Conservation (phyloP, 352 stramenopile species). For the Pythium sukuiense region DNA sequence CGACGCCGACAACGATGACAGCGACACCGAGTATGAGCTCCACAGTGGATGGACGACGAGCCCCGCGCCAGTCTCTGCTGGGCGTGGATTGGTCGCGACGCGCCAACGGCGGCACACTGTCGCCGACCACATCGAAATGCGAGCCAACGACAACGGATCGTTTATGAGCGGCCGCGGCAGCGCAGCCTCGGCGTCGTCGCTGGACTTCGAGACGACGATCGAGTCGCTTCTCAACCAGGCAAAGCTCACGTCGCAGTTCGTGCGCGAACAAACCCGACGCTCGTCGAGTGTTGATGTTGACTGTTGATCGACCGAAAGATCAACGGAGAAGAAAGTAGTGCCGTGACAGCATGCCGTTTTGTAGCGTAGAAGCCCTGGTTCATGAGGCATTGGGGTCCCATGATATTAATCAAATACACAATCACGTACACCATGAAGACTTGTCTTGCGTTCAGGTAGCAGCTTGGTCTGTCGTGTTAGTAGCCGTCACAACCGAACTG, state of each 20-base stretch:
- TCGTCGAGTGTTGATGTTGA: slow-evolving; percentile 14
- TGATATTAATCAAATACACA: slow-evolving; percentile 1
- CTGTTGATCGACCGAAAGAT: neutral
- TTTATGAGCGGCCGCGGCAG: slow-evolving; percentile 21
- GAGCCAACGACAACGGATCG: slow-evolving; percentile 10
- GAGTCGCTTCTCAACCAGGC: slow-evolving; percentile 70
- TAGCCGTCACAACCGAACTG: neutral
- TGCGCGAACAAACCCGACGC: slow-evolving; percentile 20
- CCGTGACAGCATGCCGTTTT: neutral
- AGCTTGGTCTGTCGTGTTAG: neutral
- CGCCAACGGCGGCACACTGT: slow-evolving; percentile 31
- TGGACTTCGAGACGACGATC: slow-evolving; percentile 70
- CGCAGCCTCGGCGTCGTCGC: slow-evolving; percentile 45
- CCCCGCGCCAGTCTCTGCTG: slow-evolving; percentile 6
- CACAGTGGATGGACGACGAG: slow-evolving; percentile 18
- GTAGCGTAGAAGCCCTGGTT: neutral
- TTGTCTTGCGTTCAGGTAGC: neutral
- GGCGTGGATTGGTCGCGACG: neutral
- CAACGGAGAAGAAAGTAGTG: neutral
- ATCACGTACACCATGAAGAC: neutral
- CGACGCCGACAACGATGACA: slow-evolving; percentile 10
- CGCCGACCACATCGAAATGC: slow-evolving; percentile 47
- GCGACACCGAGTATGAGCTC: slow-evolving; percentile 24
- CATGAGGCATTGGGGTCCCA: neutral
- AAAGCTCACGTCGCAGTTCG: slow-evolving; percentile 57